These are phyloP conservation scores for Dryas octopetala DNA, from an alignment of 306 rosid species.

Conservation along the genomic window DNA sequence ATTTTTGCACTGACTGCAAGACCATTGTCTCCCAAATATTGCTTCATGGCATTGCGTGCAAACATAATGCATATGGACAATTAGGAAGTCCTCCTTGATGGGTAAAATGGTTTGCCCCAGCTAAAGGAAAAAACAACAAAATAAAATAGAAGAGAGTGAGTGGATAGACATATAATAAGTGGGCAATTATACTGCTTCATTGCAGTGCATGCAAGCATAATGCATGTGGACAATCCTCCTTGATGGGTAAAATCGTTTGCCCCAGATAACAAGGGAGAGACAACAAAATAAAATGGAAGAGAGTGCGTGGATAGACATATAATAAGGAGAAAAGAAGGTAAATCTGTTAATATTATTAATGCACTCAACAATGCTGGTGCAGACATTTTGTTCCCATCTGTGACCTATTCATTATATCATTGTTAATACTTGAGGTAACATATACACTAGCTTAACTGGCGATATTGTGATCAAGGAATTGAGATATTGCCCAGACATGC, in stretches of 20 bases:
- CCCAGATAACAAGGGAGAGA: constrained; percentile 44
- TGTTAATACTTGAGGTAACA: not conserved
- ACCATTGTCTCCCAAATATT: constrained; percentile 56
- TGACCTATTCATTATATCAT: not conserved
- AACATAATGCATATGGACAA: constrained; percentile 49
- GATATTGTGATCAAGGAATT: not conserved
- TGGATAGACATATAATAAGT: not conserved
- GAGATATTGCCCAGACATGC: not conserved
- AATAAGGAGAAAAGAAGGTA: not conserved
- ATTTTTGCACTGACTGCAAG: constrained; percentile 52
- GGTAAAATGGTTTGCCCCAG: constrained; percentile 46
- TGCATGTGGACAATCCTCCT: constrained; percentile 62
- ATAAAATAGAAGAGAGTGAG: constrained; percentile 9
- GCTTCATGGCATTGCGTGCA: constrained; percentile 51
- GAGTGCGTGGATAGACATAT: not conserved
- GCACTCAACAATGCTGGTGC: too few species aligned
- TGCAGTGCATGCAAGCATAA: constrained; percentile 48
- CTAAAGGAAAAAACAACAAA: constrained; percentile 22
- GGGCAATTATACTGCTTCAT: constrained; percentile 29
- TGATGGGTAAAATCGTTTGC: constrained; percentile 35
- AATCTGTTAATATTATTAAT: not conserved
- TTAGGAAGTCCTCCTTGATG: constrained; percentile 52
- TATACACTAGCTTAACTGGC: not conserved
- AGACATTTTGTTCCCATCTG: not conserved
- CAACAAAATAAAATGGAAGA: constrained; percentile 5